These are phyloP conservation scores for Pycnococcus provasolii DNA, from an alignment of 139 green algal genomes.

Conservation along the genomic window DNA sequence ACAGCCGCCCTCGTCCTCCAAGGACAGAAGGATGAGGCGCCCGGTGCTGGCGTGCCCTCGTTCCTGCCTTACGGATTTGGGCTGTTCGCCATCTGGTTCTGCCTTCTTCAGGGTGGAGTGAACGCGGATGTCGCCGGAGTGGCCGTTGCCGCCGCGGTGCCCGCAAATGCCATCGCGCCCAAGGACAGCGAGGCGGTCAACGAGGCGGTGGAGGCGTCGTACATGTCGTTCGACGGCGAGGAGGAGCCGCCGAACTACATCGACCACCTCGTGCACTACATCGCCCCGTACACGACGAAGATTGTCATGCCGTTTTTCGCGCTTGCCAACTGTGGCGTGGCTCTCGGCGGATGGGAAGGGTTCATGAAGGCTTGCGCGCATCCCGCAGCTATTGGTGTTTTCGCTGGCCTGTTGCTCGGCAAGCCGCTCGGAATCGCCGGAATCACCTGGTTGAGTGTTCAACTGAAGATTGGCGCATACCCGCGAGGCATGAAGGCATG, in stretches of 20 bases:
- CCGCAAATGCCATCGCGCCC: constrained; percentile 3
- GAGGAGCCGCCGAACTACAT: not conserved
- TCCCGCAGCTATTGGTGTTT: not conserved
- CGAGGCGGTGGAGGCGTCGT: not conserved
- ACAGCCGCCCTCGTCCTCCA: constrained; percentile 3
- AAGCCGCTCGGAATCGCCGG: constrained; percentile 27
- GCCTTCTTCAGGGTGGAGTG: constrained; percentile 20
- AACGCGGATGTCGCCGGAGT: constrained; percentile 30
- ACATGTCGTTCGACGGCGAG: not conserved
- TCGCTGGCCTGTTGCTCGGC: constrained; percentile 19
- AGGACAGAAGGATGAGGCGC: too few species aligned
- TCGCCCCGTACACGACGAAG: constrained; percentile 7
- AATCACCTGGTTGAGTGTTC: constrained; percentile 9
- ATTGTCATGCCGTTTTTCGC: constrained; percentile 30
- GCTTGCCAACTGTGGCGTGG: constrained; percentile 20
- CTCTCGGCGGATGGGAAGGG: not conserved
- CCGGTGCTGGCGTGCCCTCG: too few species aligned
- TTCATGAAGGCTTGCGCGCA: not conserved
- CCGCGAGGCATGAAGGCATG: constrained; percentile 14
- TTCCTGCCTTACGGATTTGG: too few species aligned
- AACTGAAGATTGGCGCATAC: constrained; percentile 6
- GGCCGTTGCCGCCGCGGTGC: constrained; percentile 14
- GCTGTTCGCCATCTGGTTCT: constrained; percentile 17
- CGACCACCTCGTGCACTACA: constrained; percentile 19
- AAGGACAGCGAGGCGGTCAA: not conserved